Evolutionary conservation across 208 protist genomes (phyloP).

Genomic region (Phytomonas francai): DNA sequence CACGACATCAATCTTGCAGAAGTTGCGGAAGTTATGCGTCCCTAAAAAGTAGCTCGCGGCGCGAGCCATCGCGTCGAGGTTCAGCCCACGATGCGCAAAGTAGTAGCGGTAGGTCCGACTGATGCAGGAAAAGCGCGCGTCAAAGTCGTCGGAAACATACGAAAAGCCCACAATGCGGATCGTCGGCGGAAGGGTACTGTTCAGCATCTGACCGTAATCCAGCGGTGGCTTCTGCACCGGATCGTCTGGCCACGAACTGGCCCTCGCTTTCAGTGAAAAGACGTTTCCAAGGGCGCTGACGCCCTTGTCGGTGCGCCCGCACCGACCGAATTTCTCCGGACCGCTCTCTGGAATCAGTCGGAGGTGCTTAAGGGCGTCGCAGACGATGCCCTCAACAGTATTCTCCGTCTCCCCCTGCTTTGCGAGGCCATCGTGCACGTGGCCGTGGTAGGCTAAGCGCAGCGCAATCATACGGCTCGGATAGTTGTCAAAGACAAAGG

Average conservation of each 20-base stretch:
- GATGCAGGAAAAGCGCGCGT: conserved; percentile 88
- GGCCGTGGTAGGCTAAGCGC: conserved; percentile 84
- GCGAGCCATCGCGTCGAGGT: conserved; percentile 86
- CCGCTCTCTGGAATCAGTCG: conserved; percentile 53
- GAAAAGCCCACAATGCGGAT: conserved; percentile 93
- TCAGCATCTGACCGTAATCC: conserved; percentile 94
- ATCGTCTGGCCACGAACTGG: conserved; percentile 19
- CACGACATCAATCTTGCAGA: conserved; percentile 95
- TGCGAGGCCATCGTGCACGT: conserved; percentile 73
- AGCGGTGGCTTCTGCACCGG: conserved; percentile 43
- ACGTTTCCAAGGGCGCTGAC: conserved; percentile 84
- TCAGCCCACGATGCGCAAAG: conserved; percentile 74
- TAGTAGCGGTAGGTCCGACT: conserved; percentile 90
- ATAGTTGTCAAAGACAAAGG: conserved; percentile 60
- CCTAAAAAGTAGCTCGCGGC: conserved; percentile 84
- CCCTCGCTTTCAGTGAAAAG: conserved; percentile 55
- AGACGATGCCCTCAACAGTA: conserved; percentile 68
- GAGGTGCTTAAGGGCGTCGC: conserved; percentile 35
- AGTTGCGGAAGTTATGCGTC: conserved; percentile 96
- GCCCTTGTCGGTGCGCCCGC: conserved; percentile 84
- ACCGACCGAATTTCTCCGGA: conserved; percentile 61
- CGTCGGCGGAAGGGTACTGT: conserved; percentile 88
- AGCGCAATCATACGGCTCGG: conserved; percentile 72
- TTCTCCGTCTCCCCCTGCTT: conserved; percentile 80
- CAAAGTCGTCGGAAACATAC: conserved; percentile 84